Conservation (phyloP, 352 stramenopile species). For the Phytopythium oedochilum region DNA sequence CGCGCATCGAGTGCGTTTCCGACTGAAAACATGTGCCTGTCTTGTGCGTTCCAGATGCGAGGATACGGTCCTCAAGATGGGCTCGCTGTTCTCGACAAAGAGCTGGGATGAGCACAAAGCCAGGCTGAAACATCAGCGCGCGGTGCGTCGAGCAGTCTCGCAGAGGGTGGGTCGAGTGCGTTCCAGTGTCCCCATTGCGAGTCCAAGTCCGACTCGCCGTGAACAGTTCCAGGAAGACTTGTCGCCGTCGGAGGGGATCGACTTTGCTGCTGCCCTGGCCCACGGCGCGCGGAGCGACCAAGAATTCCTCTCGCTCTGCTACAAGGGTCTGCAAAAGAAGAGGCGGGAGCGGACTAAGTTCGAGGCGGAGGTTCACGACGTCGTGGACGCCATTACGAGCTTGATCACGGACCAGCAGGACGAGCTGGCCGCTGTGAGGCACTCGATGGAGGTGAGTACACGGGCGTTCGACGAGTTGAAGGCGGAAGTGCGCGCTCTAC, state of each 20-base stretch:
- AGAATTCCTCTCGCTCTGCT: conserved; percentile 18
- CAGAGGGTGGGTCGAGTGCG: background rate
- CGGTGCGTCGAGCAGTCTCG: background rate
- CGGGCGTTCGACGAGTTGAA: conserved; percentile 16
- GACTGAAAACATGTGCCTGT: background rate
- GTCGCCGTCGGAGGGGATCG: background rate
- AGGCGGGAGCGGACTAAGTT: conserved; percentile 16
- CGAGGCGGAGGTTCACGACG: conserved; percentile 26
- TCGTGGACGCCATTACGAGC: conserved; percentile 38
- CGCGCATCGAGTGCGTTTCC: too few species aligned
- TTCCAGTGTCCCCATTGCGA: background rate
- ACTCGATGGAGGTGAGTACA: conserved; percentile 10
- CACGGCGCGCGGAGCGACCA: conserved; percentile 11
- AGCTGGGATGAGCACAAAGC: conserved; percentile 29
- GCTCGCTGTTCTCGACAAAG: conserved; percentile 10
- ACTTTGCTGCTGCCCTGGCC: background rate
- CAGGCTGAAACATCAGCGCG: background rate
- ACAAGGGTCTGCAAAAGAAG: conserved; percentile 16
- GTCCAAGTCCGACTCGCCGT: background rate
- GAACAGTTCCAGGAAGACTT: background rate
- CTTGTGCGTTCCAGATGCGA: conserved; percentile 17
- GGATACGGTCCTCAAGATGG: conserved; percentile 29
- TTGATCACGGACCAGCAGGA: conserved; percentile 46
- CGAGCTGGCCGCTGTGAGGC: conserved; percentile 11
- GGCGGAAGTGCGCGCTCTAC: conserved; percentile 14